Evolutionary conservation across 805 yeast species (phyloP), one percentile per base, ranked within the genome.

Genomic region (Ogataea salicorniae): DNA sequence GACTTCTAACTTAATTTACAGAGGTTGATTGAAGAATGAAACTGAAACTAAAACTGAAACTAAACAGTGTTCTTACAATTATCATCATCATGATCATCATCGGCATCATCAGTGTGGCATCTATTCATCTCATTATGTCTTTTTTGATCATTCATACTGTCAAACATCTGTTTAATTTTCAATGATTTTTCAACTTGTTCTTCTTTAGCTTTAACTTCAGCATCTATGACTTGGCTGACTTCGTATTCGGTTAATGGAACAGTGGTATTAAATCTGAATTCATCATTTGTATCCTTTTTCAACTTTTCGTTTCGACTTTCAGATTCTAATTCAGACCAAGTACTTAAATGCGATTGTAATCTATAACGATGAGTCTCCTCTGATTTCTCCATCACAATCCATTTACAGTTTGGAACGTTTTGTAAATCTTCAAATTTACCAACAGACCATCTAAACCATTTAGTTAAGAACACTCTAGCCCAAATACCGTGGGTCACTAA

Each of bases 401-500:
- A 83, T 53, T 83, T 81, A 59, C 97, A 92, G 62, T 91, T 94
- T 1, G 89, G 89, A 15, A 91, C 80, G 62, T 91, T 91, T 50
- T 84, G 77, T 52, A 91, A 73, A 41, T 83, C 75, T 66, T 91
- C 97, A 66, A 90, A 91, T 61, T 83, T 81, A 62, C 90, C 97
- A 60, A 85, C 92, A 2, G 85, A 76, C 97, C 97, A 91, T 48
- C 96, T 72, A 63, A 81, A 91, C 97, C 97, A 91, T 59, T 90
- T 87, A 90, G 90, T 89, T 39, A 91, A 66, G 58, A 91, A 91
- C 8, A 91, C 97, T 37, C 97, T 72, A 4, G 95, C 86, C 92
- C 95, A 89, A 15, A 91, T 87, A 9, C 97, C 97, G 63, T 91
- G 97, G 5, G 96, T 86, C 37, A 91, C 96, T 38, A 91, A 68